Evolutionary conservation across 2,329 filamentous ascomycete species (phyloP), one percentile per base, ranked within the genome.

Genomic region (Drechslerella coelobrocha): DNA sequence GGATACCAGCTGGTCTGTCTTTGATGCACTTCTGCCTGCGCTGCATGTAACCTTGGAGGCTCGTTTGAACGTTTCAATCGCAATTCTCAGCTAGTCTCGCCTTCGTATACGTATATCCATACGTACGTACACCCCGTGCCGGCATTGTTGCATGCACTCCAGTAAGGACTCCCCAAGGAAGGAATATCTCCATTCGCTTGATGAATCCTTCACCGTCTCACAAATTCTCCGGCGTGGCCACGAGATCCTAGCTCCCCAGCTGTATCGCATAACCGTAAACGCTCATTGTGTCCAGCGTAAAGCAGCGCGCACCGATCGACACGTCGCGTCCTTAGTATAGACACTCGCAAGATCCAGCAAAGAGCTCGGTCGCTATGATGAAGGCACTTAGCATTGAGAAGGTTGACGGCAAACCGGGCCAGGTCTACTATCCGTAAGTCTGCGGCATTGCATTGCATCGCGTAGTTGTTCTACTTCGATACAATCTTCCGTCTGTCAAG

Each of bases 351-450:
- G 6, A 12, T 55, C 43, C 21, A 39, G 29, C n/a, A 45, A 65
- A 69, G 63, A 69, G 63, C 57, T 56, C 63, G 48, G 26, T 24
- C 39, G 66, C 29, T 39, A 84, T 83, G 81, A 82, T 82, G 50
- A 81, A 81, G 72, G 83, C 84, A 65, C 84, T 91, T 60, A 84
- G 84, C 24, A 82, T 92, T 73, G 83, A 87, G 76, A 84, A 90
- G 74, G 82, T 89, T 55, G 88, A 91, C 74, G 90, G 89, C 75
- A 93, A 92, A 81, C 92, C 92, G 7, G 92, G 92, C 65, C 82
- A 92, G 79, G 92, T 96, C 73, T 96, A 93, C 81, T 92, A 92
- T 76, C 89, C 89, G 85, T 88, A 77, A 78, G 83, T 72, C 53
- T 57, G 61, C 60, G 50, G 54, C 68, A 37, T 14, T 23, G 50